Base-by-base conservation (phyloP, 2,329 filamentous ascomycete species). In the Penicillium rolfsii region DNA sequence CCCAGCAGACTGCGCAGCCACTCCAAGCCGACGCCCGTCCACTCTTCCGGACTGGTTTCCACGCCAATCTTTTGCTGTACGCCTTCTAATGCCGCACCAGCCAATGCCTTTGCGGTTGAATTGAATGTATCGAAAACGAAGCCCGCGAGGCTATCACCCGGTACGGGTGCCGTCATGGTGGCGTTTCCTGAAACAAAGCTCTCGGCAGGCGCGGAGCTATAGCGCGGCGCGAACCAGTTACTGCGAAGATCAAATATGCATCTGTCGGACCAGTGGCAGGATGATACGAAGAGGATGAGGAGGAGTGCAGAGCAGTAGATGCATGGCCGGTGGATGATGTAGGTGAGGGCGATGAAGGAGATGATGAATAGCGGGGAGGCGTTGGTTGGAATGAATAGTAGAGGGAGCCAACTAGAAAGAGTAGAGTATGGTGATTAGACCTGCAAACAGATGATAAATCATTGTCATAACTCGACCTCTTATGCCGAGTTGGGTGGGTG, bases 231-330 rank as follows among this genome's bases (percentile, higher is more conserved):
- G 77, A 98, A 98, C 94, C 93, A 98, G 80, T 96, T 92, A 71
- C 88, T 90, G 68, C 83, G 85, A 71, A 97, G 90, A 81, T 98
- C 94, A 82, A 98, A 95, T 81, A 98, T 95, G 75, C 91, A 95
- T 57, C 88, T 87, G 75, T 93, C 90, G 67, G 89, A 91, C 91
- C 91, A 95, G 84, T 93, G 89, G 78, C 91, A 95, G 28, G 90
- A 93, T 28, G 93, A 96, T 67, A 93, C 85, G 82, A 97, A 96
- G 69, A 99, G 91, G 70, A 98, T 93, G 67, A 97, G 85, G 52
- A 99, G 91, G 57, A 99, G 89, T 64, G 97, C 88, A 63, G 93
- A 97, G 85, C 95, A 99, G 84, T 99, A 99, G 70, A 97, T 89
- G 82, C 95, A 99, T 57, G 95, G 95, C 58, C 94, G 89, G 80